phyloP scores from a whole-genome alignment of 352 stramenopile genomes.

The Plasmopara muralis region DNA sequence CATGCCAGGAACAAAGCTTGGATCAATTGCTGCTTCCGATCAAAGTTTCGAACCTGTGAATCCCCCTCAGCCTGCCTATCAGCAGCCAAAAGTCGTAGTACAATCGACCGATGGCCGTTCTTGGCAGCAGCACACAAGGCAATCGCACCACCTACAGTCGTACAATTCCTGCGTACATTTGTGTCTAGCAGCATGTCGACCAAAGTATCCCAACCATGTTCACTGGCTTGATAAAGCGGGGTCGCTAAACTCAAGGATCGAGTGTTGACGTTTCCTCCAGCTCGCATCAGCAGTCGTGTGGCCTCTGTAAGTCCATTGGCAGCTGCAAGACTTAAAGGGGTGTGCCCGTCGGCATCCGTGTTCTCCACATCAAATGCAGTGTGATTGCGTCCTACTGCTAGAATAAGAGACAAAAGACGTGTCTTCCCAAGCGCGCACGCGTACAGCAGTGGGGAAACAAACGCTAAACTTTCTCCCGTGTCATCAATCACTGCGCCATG shows the following conservation, averaged over 20 bases:
- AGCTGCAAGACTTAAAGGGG: constrained; percentile 52
- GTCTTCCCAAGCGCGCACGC: constrained; percentile 54
- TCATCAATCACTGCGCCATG: not conserved
- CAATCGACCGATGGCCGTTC: constrained; percentile 55
- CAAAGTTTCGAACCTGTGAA: not conserved
- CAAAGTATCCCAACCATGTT: constrained; percentile 67
- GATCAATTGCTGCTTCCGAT: constrained; percentile 28
- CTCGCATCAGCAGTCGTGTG: constrained; percentile 35
- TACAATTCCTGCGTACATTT: constrained; percentile 35
- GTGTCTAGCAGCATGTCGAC: constrained; percentile 49
- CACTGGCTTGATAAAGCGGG: constrained; percentile 69
- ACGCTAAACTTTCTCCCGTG: constrained; percentile 6
- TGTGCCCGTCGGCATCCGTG: constrained; percentile 57
- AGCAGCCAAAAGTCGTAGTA: constrained; percentile 48
- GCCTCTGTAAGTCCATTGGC: constrained; percentile 47
- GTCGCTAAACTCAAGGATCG: constrained; percentile 59
- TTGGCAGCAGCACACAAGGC: constrained; percentile 71
- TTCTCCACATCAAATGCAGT: constrained; percentile 40
- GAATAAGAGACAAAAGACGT: constrained; percentile 35
- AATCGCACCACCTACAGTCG: constrained; percentile 48
- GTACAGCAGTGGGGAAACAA: constrained; percentile 50
- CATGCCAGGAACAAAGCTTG: constrained; percentile 75
- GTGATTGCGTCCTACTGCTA: constrained; percentile 19
- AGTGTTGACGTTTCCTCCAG: constrained; percentile 51
- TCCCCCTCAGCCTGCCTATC: constrained; percentile 19